A percentile compares a stretch with the other conserved stretches of the same genome.
These are phyloP conservation scores for Croton setiger DNA, from an alignment of 441 rosid species.

Conservation along the genomic window DNA sequence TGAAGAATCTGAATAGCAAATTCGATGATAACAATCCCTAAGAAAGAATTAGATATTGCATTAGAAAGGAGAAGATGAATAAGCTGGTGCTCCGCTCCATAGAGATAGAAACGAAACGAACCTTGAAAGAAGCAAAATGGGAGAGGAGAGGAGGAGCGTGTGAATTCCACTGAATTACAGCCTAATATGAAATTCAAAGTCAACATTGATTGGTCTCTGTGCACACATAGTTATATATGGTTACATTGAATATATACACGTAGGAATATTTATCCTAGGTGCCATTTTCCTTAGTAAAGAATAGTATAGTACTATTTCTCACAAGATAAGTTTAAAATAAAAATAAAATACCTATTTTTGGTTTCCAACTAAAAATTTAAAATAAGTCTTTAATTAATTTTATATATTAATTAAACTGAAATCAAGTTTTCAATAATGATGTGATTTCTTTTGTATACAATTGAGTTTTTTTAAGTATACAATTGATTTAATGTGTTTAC, in stretches of 20 bases:
- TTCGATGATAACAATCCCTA: neutral
- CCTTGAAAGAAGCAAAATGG: neutral
- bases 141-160: constrained; percentile 15
- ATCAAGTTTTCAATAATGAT: too few relatives aligned
- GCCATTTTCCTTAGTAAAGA: neutral
- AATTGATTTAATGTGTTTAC: too few relatives aligned
- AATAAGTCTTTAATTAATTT: too few relatives aligned
- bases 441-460: too few relatives aligned
- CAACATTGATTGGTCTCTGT: neutral
- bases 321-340: too few relatives aligned
- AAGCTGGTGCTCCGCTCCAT: neutral
- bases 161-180: constrained; percentile 17
- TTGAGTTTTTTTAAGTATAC: too few relatives aligned
- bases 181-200: neutral
- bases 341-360: too few relatives aligned
- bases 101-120: neutral
- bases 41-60: neutral
- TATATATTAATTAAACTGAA: too few relatives aligned
- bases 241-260: neutral
- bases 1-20: neutral
- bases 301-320: too few relatives aligned
- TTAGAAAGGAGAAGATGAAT: too few relatives aligned
- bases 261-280: neutral
- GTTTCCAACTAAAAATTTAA: too few relatives aligned
- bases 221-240: neutral